phyloP scores from a whole-genome alignment of 2,329 filamentous ascomycete species.

The Cladosporium halotolerans region DNA sequence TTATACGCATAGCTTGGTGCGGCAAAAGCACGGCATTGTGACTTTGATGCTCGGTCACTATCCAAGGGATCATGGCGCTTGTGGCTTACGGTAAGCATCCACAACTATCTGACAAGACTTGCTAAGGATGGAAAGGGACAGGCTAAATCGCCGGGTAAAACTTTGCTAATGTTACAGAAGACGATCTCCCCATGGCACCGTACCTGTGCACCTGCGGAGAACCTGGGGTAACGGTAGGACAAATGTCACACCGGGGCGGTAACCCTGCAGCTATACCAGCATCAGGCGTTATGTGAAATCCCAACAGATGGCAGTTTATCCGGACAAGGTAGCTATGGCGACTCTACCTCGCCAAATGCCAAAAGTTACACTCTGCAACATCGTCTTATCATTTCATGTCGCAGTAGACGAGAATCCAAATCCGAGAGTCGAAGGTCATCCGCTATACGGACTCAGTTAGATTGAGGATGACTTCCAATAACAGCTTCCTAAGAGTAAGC shows the following conservation, averaged over 20 bases:
- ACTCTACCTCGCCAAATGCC: too few relatives aligned
- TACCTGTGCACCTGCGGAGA: neutral
- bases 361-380: too few relatives aligned
- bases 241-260: neutral
- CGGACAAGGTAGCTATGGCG: too few relatives aligned
- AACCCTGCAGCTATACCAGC: neutral
- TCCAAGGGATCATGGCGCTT: too few relatives aligned
- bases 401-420: too few relatives aligned
- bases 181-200: neutral
- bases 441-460: neutral
- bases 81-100: conserved; percentile 3
- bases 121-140: neutral
- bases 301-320: too few relatives aligned
- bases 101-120: neutral
- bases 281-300: neutral
- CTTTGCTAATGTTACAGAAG: neutral
- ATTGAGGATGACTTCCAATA: conserved; percentile 12
- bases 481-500: conserved; percentile 35
- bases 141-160: conserved; percentile 2
- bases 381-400: too few relatives aligned
- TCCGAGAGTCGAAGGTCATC: neutral
- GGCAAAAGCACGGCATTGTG: too few relatives aligned
- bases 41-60: too few relatives aligned
- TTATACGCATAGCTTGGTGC: too few relatives aligned
- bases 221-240: conserved; percentile 1